A percentile compares a stretch with the other conserved stretches of the same genome.
phyloP scores from a whole-genome alignment of 768 basidiomycete genomes.

The Dioszegia crocea region DNA sequence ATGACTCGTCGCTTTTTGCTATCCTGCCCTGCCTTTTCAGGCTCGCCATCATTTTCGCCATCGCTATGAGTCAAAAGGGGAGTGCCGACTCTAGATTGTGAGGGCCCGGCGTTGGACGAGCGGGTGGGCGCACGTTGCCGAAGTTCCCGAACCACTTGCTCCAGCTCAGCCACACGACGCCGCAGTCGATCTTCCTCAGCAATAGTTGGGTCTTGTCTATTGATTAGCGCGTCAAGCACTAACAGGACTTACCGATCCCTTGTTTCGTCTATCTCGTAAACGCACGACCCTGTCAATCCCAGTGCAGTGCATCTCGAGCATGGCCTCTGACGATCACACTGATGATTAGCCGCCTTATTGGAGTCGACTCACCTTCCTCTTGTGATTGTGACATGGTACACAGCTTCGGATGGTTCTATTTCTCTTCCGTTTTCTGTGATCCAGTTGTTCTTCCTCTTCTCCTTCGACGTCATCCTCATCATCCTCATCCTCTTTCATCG shows the following conservation, averaged over 20 bases:
- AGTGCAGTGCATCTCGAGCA: constrained; percentile 87
- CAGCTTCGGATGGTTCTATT: constrained; percentile 88
- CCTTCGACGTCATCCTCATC: constrained; percentile 4
- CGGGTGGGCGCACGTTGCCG: constrained; percentile 52
- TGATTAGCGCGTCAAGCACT: neutral
- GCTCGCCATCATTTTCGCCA: neutral
- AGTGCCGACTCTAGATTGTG: neutral
- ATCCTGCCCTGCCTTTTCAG: constrained; percentile 1
- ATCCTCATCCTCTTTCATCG: constrained; percentile 13
- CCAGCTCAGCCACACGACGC: constrained; percentile 85
- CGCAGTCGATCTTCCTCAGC: constrained; percentile 81
- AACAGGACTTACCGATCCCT: constrained; percentile 24
- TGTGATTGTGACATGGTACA: constrained; percentile 80
- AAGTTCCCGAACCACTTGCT: constrained; percentile 83
- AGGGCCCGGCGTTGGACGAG: constrained; percentile 10
- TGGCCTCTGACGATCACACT: constrained; percentile 90
- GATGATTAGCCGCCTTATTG: constrained; percentile 1
- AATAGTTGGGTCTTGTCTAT: constrained; percentile 78
- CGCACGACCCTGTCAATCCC: constrained; percentile 88
- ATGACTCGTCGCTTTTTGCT: constrained; percentile 39
- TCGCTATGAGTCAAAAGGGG: neutral
- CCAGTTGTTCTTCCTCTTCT: constrained; percentile 36
- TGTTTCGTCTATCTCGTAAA: constrained; percentile 79
- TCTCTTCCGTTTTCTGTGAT: constrained; percentile 69
- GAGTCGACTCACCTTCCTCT: constrained; percentile 66